These are phyloP conservation scores for Epicoccum sorghinum DNA, from an alignment of 2,329 filamentous ascomycete genomes.

Conservation along the genomic window DNA sequence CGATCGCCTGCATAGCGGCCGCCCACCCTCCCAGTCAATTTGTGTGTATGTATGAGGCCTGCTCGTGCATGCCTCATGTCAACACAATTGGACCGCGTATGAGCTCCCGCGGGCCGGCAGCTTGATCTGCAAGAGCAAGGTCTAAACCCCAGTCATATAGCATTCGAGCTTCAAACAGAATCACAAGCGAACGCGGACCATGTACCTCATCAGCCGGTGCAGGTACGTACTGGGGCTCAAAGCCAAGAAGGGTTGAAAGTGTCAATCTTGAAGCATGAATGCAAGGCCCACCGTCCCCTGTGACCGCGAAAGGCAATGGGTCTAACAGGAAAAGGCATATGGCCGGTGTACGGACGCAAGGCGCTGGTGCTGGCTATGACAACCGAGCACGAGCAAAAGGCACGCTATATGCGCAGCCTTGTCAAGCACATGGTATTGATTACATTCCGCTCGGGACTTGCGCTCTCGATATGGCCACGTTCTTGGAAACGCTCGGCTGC, in stretches of 20 bases:
- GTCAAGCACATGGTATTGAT: constrained; percentile 25
- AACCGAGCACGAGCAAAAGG: constrained; percentile 21
- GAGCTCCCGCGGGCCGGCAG: constrained; percentile 40
- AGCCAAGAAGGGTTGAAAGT: constrained; percentile 38
- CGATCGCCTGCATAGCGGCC: constrained; percentile 40
- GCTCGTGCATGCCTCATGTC: constrained; percentile 19
- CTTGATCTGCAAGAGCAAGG: constrained; percentile 48
- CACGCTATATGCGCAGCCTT: constrained; percentile 21
- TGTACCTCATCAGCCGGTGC: constrained; percentile 44
- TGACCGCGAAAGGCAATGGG: constrained; percentile 35
- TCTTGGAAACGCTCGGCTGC: constrained; percentile 17
- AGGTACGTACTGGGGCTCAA: constrained; percentile 37
- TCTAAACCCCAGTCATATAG: constrained; percentile 36
- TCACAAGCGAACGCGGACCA: constrained; percentile 39
- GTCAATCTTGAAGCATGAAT: constrained; percentile 33
- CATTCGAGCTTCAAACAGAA: constrained; percentile 35
- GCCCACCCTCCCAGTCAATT: constrained; percentile 26
- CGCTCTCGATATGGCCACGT: constrained; percentile 16
- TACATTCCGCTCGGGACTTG: constrained; percentile 16
- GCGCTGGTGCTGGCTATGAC: constrained; percentile 21
- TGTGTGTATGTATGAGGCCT: constrained; percentile 37
- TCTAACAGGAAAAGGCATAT: constrained; percentile 27
- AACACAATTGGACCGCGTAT: constrained; percentile 40
- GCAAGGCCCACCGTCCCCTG: constrained; percentile 18
- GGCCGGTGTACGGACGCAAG: constrained; percentile 25